Evolutionary conservation across 352 stramenopile species (phyloP).

Genomic region (Globisporangium lucens): DNA sequence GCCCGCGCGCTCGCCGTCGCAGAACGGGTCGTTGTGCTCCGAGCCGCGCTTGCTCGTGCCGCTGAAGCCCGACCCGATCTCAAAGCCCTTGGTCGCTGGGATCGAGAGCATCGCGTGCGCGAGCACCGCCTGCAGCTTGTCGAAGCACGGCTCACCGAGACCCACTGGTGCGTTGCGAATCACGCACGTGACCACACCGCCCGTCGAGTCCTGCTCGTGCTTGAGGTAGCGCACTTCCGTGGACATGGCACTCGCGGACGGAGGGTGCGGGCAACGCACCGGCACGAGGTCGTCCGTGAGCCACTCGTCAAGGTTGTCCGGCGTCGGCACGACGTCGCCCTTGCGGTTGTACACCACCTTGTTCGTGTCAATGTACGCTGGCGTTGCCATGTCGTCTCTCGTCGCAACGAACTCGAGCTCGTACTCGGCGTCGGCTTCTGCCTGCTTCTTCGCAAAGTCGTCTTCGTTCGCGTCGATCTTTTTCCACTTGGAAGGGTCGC

Average conservation of each 20-base stretch:
- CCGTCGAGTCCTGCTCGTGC: conserved; percentile 87
- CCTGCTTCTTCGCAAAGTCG: conserved; percentile 41
- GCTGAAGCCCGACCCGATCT: conserved; percentile 95
- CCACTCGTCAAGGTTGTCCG: conserved; percentile 55
- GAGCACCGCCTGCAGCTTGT: conserved; percentile 98
- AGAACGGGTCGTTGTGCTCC: conserved; percentile 99
- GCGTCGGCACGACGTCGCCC: conserved; percentile 53
- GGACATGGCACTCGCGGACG: conserved; percentile 93
- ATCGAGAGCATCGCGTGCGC: conserved; percentile 99
- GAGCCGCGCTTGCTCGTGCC: conserved; percentile 96
- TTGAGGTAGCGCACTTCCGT: conserved; percentile 93
- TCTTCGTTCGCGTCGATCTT: conserved; percentile 31
- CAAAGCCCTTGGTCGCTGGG: conserved; percentile 98
- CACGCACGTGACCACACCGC: conserved; percentile 96
- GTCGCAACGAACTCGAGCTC: conserved; percentile 67
- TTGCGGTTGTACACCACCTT: conserved; percentile 88
- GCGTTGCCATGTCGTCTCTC: conserved; percentile 52
- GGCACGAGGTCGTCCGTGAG: conserved; percentile 86
- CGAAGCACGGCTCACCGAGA: conserved; percentile 97
- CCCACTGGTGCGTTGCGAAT: conserved; percentile 96
- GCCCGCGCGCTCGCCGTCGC: conserved; percentile 43
- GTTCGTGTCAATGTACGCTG: conserved; percentile 93
- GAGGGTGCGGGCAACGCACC: conserved; percentile 93
- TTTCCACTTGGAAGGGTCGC: conserved; percentile 63
- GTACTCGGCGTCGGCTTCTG: conserved; percentile 63